Evolutionary conservation across 2,329 filamentous ascomycete genomes (phyloP).

Genomic region (Sarocladiaceae sp.): DNA sequence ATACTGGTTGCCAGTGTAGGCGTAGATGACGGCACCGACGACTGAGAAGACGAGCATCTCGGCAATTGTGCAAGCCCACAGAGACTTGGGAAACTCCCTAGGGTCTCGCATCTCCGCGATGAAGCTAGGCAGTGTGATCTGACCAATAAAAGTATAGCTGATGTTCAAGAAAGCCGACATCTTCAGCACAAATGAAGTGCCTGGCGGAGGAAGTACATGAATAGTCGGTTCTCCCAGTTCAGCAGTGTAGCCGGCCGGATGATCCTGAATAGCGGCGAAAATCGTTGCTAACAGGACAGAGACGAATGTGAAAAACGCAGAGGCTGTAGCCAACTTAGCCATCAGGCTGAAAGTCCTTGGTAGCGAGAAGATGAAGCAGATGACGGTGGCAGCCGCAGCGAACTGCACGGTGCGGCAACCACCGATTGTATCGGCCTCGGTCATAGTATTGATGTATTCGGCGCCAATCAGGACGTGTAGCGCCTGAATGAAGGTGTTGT

Average conservation of each 20-base stretch:
- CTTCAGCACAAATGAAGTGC: conserved; percentile 75
- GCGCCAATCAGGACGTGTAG: conserved; percentile 80
- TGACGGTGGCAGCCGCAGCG: conserved; percentile 65
- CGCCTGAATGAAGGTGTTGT: conserved; percentile 88
- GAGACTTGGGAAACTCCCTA: conserved; percentile 83
- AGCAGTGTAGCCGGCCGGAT: conserved; percentile 64
- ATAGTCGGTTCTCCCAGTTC: conserved; percentile 61
- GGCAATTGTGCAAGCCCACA: conserved; percentile 85
- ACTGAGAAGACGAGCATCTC: conserved; percentile 83
- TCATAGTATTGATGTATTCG: conserved; percentile 88
- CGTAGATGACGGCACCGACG: conserved; percentile 77
- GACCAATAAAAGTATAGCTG: conserved; percentile 92
- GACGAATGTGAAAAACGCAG: conserved; percentile 84
- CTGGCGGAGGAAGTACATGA: conserved; percentile 59
- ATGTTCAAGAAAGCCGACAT: conserved; percentile 94
- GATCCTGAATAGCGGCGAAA: conserved; percentile 71
- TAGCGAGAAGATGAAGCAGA: conserved; percentile 76
- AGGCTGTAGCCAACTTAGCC: conserved; percentile 72
- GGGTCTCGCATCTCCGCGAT: conserved; percentile 87
- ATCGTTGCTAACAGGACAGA: conserved; percentile 81
- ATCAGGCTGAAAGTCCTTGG: conserved; percentile 81
- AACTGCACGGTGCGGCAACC: conserved; percentile 75
- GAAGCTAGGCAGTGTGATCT: conserved; percentile 90
- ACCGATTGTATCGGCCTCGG: conserved; percentile 58
- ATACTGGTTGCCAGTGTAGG: conserved; percentile 86